A percentile compares a stretch with the other conserved stretches of the same genome.
phyloP scores from a whole-genome alignment of 805 yeast species.

The Jamesozyma rosinii region DNA sequence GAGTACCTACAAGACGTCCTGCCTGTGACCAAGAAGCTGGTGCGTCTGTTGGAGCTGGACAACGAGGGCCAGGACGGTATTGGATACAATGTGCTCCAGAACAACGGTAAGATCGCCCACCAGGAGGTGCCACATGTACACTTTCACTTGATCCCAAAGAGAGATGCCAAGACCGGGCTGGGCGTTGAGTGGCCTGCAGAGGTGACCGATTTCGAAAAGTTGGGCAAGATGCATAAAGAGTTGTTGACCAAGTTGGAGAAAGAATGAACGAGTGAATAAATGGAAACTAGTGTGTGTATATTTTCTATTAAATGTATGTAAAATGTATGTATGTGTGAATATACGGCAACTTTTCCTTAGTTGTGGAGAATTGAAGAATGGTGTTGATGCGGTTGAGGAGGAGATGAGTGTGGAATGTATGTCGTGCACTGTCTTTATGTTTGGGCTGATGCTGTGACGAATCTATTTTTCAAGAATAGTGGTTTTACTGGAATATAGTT shows the following conservation, averaged over 20 bases:
- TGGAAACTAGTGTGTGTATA: too few species aligned
- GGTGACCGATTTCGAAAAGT: conserved; percentile 62
- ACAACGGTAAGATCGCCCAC: conserved; percentile 91
- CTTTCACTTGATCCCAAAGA: conserved; percentile 91
- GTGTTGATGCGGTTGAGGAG: too few species aligned
- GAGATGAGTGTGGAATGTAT: too few species aligned
- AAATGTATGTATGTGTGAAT: too few species aligned
- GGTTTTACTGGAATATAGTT: conserved; percentile 1
- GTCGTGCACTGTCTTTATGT: not conserved
- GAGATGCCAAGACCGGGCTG: conserved; percentile 61
- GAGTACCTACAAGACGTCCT: conserved; percentile 78
- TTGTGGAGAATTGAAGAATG: too few species aligned
- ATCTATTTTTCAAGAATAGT: not conserved
- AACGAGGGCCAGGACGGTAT: conserved; percentile 49
- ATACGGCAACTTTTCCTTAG: too few species aligned
- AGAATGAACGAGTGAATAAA: too few species aligned
- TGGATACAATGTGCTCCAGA: conserved; percentile 82
- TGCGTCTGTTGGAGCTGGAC: conserved; percentile 58
- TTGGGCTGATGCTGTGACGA: not conserved
- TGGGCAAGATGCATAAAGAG: conserved; percentile 58
- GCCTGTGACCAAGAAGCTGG: conserved; percentile 82
- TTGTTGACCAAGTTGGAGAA: conserved; percentile 38
- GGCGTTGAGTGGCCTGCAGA: conserved; percentile 93
- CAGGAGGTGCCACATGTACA: conserved; percentile 95
- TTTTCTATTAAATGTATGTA: too few species aligned